Percentiles rank a stretch among this genome's conserved stretches.
phyloP scores from a whole-genome alignment of 2,329 filamentous ascomycete genomes.

The Scedosporium aurantiacum region DNA sequence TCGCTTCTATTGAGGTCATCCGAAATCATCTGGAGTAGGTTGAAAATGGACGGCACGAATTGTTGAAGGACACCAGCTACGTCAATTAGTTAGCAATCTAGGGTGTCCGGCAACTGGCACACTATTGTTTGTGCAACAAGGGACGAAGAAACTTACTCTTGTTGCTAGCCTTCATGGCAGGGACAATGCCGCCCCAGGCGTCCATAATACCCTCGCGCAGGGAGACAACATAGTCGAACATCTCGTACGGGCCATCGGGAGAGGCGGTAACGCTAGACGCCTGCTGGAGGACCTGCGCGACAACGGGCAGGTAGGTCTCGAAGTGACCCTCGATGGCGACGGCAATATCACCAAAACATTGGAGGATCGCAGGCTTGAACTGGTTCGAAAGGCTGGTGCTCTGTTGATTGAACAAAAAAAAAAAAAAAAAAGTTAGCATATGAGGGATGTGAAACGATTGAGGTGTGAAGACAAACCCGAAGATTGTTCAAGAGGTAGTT shows the following conservation, averaged over 20 bases:
- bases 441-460: too few species aligned
- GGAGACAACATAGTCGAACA: conserved; percentile 93
- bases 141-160: conserved; percentile 48
- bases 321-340: conserved; percentile 87
- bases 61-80: conserved; percentile 60
- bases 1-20: conserved; percentile 83
- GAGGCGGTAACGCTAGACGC: conserved; percentile 72
- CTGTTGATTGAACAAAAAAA: conserved; percentile 31
- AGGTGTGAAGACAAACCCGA: conserved; percentile 38
- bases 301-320: conserved; percentile 83
- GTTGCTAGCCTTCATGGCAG: conserved; percentile 75
- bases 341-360: conserved; percentile 96
- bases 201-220: conserved; percentile 97
- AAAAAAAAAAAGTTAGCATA: conserved; percentile 1
- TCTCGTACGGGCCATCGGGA: conserved; percentile 78
- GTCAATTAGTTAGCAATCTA: conserved; percentile 3
- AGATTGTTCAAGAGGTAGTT: conserved; percentile 92
- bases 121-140: conserved; percentile 15
- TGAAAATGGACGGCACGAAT: conserved; percentile 78
- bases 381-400: conserved; percentile 83
- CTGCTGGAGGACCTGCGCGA: conserved; percentile 89
- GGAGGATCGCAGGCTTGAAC: conserved; percentile 95
- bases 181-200: conserved; percentile 94
- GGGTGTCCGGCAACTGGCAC: neutral
- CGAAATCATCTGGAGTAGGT: conserved; percentile 70